Base-by-base conservation (phyloP, 129 eudicot species). In the Lactuca saligna region DNA sequence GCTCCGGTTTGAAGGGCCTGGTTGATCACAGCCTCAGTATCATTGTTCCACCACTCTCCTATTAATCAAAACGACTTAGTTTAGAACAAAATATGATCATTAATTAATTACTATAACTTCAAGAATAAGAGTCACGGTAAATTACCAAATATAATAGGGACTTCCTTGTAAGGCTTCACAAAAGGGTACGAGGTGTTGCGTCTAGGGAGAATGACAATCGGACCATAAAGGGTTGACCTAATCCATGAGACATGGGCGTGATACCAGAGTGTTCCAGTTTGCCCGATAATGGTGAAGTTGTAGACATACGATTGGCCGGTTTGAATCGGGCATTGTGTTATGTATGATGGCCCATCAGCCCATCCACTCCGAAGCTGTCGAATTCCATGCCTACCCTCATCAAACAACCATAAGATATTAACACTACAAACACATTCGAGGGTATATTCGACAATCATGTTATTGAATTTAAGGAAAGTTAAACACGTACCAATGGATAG, bases 31-130 rank as follows among this genome's bases (percentile, higher is more conserved):
- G 96, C 90, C 50, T 86, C 92, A 0, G 89, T 77, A 54, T 88
- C 91, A 1, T 69, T 69, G 38, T 85, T 85, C 87, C 88, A 88
- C 96, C 91, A 88, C 33, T 88, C 91, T 57, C 96, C 96, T 88
- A 46, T 37, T 4, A 50, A 51, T 54, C 14, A 33, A 67, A 25
- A 15, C 10, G 5, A 50, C n/a, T 0, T 34, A 9, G 8, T 12
- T 33, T 68, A 57, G 44, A 2, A 12, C 20, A 57, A 31, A 17
- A 71, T 25, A 34, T 16, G 14, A 25, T 4, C 46, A 35, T 31
- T 0, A 11, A 35, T 31, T 0, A 11, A 3, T 25, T 14, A 3
- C 37, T 14, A 35, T 4, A 13, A 17, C 11, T 20, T 38, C 4
- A 41, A 16, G 32, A 9, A 10, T 6, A 8, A n/a, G 6, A 44